Percentiles rank a stretch among this genome's conserved stretches.
These are phyloP conservation scores for Batrachochytrium dendrobatidis DNA, from an alignment of 371 early-diverging fungal genomes.

Conservation along the genomic window DNA sequence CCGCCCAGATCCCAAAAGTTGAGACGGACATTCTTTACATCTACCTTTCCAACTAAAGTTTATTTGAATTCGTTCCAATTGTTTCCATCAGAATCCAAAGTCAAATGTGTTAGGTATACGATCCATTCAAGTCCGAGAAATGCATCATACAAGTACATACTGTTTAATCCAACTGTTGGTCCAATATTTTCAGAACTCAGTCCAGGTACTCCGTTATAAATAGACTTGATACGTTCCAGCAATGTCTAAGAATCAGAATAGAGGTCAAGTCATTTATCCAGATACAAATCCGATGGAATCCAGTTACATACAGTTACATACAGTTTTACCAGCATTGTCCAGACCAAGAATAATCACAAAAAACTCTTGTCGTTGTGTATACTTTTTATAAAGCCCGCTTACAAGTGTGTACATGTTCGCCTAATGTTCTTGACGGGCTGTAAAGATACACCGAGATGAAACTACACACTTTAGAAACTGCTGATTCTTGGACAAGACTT, in stretches of 20 bases:
- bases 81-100: not conserved
- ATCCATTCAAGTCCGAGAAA: not conserved
- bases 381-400: slow-evolving; percentile 77
- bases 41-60: slow-evolving; percentile 67
- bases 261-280: not conserved
- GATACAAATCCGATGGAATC: not conserved
- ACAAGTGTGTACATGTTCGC: slow-evolving; percentile 86
- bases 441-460: too few relatives aligned
- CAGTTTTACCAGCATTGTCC: slow-evolving; percentile 95
- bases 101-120: not conserved
- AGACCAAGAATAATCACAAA: slow-evolving; percentile 90
- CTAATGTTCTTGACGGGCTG: too few relatives aligned
- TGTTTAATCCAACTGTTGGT: slow-evolving; percentile 93
- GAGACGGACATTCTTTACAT: slow-evolving; percentile 52
- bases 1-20: slow-evolving; percentile 96
- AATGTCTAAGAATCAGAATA: too few relatives aligned
- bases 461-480: too few relatives aligned
- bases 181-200: slow-evolving; percentile 83
- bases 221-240: slow-evolving; percentile 74
- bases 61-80: not conserved
- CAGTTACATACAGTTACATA: slow-evolving; percentile 29
- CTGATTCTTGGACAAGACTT: too few relatives aligned
- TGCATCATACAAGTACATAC: too few relatives aligned
- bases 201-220: slow-evolving; percentile 59
- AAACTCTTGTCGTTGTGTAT: slow-evolving; percentile 83